Conservation (phyloP, 306 rosid species). For the Pueraria montana region DNA sequence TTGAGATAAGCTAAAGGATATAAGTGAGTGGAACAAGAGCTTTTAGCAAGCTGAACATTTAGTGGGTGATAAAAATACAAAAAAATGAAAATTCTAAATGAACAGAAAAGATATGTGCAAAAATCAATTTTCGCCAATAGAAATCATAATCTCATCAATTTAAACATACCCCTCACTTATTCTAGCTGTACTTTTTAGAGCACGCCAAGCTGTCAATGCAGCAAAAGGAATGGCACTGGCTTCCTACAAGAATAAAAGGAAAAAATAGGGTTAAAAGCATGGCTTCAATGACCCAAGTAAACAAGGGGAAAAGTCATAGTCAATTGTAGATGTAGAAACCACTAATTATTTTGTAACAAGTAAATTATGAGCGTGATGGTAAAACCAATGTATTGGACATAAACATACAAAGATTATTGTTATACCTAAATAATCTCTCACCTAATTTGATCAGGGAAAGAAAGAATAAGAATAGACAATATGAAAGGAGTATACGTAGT, state of each 20-base stretch:
- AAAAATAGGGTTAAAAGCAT: not conserved
- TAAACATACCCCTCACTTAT: slow-evolving; percentile 86
- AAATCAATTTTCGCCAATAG: not conserved
- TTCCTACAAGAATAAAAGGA: slow-evolving; percentile 54
- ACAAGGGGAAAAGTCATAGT: not conserved
- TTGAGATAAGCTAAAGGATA: slow-evolving; percentile 49
- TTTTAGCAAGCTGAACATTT: slow-evolving; percentile 26
- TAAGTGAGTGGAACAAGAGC: slow-evolving; percentile 38
- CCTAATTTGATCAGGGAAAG: slow-evolving; percentile 3
- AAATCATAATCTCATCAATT: slow-evolving; percentile 37
- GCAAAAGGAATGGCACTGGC: slow-evolving; percentile 99
- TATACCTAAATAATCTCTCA: not conserved
- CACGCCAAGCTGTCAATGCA: slow-evolving; percentile 99
- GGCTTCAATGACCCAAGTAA: slow-evolving; percentile 34
- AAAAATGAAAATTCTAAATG: slow-evolving; percentile 19
- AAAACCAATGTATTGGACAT: slow-evolving; percentile 28
- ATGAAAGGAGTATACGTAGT: not conserved
- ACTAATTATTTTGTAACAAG: slow-evolving; percentile 13
- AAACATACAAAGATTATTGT: slow-evolving; percentile 22
- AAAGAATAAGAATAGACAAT: not conserved
- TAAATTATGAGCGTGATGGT: slow-evolving; percentile 2
- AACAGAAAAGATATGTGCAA: slow-evolving; percentile 20
- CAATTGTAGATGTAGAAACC: slow-evolving; percentile 33
- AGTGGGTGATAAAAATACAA: slow-evolving; percentile 31
- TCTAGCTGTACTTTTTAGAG: slow-evolving; percentile 87